Evolutionary conservation across 768 basidiomycete genomes (phyloP), one percentile per base, ranked within the genome.

Genomic region (Dentipellis fragilis): DNA sequence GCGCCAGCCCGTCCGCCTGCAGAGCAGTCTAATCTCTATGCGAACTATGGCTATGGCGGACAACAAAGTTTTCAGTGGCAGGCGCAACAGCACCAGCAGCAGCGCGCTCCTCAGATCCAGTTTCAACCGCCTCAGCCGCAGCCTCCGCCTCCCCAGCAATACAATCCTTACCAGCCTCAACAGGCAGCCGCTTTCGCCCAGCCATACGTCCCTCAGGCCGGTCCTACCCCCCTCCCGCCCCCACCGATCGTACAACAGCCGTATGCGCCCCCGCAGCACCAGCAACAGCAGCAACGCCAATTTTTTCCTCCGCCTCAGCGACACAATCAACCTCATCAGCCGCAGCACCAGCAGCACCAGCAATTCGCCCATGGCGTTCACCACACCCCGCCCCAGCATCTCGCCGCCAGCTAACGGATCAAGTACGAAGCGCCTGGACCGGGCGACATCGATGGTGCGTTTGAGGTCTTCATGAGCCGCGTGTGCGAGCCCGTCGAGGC

Each of bases 391-490:
- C 84, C 85, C 37, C 87, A 88, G 62, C 86, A 90, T 64, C 74
- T 85, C n/a, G n/a, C 93, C 93, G 9, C 93, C 93, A 2, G 92
- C 92, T 1, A 96, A 68, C 76, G 93, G 53, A 91, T 85, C 62
- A 80, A 92, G 45, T 93, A 93, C 65, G 93, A 95, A 42, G 56
- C 55, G 21, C 50, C 60, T n/a, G 54, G 58, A 23, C 6, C 55
- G 45, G 48, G 21, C 29, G 29, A 16, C 22, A 10, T 49, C 19
- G 70, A 69, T 14, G 62, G 73, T 19, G 66, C 68, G 59, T 36
- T 62, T 55, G 42, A 60, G 52, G 37, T 48, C 54, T 68, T 65
- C 35, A 36, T 48, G 65, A 60, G 21, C 55, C 62, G 39, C 61
- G 54, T 45, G 62, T 62, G n/a, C 57, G 69, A 57, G 40, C 57